These are phyloP conservation scores for Lodderomyces margitis DNA, from an alignment of 1,139 yeast genomes.

Conservation along the genomic window DNA sequence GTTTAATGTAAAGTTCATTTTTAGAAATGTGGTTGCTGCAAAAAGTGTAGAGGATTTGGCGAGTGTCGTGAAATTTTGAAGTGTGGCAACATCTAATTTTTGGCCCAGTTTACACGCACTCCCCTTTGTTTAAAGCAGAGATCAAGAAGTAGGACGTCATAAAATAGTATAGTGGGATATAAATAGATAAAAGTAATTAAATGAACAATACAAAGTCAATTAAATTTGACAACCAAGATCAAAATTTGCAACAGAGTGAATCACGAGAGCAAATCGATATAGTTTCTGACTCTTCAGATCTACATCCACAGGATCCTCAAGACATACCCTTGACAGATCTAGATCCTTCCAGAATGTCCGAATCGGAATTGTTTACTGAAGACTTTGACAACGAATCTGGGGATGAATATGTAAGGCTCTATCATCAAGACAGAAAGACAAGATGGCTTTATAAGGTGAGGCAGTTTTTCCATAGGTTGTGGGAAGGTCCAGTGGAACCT, in stretches of 20 bases:
- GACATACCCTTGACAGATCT: conserved; percentile 1
- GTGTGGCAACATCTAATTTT: too few relatives aligned
- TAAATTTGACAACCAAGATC: background rate
- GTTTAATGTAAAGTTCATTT: conserved; percentile 2
- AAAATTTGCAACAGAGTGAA: background rate
- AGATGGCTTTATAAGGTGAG: conserved; percentile 4
- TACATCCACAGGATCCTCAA: background rate
- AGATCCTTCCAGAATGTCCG: background rate
- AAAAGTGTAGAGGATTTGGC: too few relatives aligned
- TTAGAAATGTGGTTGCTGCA: too few relatives aligned
- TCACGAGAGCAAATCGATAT: background rate
- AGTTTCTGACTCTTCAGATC: background rate
- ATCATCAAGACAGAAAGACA: background rate
- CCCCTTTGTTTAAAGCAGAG: too few relatives aligned
- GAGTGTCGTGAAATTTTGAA: too few relatives aligned
- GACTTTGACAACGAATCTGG: background rate
- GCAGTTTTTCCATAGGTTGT: conserved; percentile 18
- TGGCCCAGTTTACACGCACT: too few relatives aligned
- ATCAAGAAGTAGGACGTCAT: too few relatives aligned
- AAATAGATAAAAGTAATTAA: background rate
- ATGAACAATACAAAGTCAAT: background rate
- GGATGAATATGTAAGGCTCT: background rate
- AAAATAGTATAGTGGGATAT: too few relatives aligned
- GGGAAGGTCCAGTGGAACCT: conserved; percentile 55
- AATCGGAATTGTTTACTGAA: background rate